Evolutionary conservation across 768 basidiomycete species (phyloP).

Genomic region (Floccularia luteovirens): DNA sequence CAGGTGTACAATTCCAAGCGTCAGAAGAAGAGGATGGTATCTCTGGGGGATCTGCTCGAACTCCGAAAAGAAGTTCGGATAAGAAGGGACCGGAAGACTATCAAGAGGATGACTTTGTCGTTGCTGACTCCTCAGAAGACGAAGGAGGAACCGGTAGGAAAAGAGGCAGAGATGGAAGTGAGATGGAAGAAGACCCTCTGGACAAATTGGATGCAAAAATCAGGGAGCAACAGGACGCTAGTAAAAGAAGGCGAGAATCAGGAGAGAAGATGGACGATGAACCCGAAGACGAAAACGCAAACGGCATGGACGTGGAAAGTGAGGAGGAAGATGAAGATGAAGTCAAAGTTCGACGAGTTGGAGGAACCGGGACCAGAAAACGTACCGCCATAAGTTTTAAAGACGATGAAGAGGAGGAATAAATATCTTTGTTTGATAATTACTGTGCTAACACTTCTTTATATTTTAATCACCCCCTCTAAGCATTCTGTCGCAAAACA

Average conservation of each 20-base stretch:
- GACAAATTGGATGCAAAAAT: slow-evolving; percentile 70
- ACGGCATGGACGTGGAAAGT: slow-evolving; percentile 69
- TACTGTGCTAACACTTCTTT: not conserved
- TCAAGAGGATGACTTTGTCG: slow-evolving; percentile 81
- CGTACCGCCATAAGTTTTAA: slow-evolving; percentile 50
- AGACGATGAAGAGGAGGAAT: slow-evolving; percentile 50
- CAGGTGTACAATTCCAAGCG: slow-evolving; percentile 32
- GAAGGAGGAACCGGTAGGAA: slow-evolving; percentile 39
- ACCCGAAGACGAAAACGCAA: slow-evolving; percentile 25
- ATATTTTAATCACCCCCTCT: not conserved
- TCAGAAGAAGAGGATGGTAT: slow-evolving; percentile 57
- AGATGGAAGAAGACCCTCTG: slow-evolving; percentile 49
- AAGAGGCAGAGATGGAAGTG: slow-evolving; percentile 26
- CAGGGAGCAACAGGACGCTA: slow-evolving; percentile 45
- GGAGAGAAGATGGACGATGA: slow-evolving; percentile 20
- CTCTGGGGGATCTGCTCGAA: slow-evolving; percentile 25
- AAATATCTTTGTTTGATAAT: slow-evolving; percentile 7
- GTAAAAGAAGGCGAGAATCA: slow-evolving; percentile 23
- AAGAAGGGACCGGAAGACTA: slow-evolving; percentile 60
- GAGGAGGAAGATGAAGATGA: slow-evolving; percentile 72
- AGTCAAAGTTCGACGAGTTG: slow-evolving; percentile 50
- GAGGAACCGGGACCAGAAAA: slow-evolving; percentile 45
- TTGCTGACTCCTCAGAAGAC: slow-evolving; percentile 70
- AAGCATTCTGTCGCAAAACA: slow-evolving; percentile 31
- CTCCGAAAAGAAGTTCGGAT: slow-evolving; percentile 39